These are phyloP conservation scores for Luvunga scandens DNA, from an alignment of 345 rosid species.

Conservation along the genomic window DNA sequence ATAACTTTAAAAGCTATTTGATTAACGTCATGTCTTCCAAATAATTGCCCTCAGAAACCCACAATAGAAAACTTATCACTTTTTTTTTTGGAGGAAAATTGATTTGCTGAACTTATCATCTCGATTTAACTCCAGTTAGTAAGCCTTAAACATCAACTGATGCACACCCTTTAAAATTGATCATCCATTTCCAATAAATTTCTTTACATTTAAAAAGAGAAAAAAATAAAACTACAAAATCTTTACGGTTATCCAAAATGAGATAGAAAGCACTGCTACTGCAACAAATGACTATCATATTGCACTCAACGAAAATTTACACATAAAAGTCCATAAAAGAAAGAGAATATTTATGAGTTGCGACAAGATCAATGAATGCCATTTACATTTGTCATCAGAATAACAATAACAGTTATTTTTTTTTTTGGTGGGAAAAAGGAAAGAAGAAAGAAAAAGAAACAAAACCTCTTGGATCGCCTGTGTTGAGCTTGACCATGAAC, in stretches of 20 bases:
- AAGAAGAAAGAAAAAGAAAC: neutral
- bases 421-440: too few species aligned
- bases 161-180: neutral
- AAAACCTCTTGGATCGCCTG: slow-evolving; percentile 81
- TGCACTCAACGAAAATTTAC: neutral
- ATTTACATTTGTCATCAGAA: neutral
- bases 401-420: neutral
- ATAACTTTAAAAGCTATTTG: neutral
- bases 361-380: neutral
- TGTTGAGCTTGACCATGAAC: slow-evolving; percentile 43
- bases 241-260: neutral
- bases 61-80: neutral
- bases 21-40: neutral
- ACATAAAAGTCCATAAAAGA: neutral
- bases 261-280: neutral
- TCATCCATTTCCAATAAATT: neutral
- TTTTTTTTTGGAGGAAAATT: too few species aligned
- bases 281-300: neutral
- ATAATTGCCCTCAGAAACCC: neutral
- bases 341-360: neutral
- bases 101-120: neutral
- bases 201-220: neutral
- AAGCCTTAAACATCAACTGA: neutral
- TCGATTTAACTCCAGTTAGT: neutral
- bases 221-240: neutral